Conservation (phyloP, 176 grass and related monocot genomes). For the barley (Hordeum vulgare) region MorexV3_pseudomolecules_assembly NC_058524.1:18859868-18860367, state of each 20-base stretch:
- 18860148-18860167: neutral
- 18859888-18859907: neutral
- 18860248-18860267: neutral
- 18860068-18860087: neutral
- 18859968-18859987: neutral
- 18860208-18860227: neutral
- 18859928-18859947: neutral
- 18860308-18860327: neutral
- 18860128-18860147: slow-evolving; percentile 28
- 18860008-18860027: neutral
- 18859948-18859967: neutral
- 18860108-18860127: slow-evolving; percentile 15
- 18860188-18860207: neutral
- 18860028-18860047: slow-evolving; percentile 30
- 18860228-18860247: neutral
- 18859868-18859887: neutral
- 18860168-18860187: neutral
- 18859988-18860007: neutral
- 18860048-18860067: slow-evolving; percentile 20
- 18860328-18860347: neutral
- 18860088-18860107: slow-evolving; percentile 19
- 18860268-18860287: neutral
- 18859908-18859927: neutral
- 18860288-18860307: neutral
- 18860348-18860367: neutral